Percentiles rank a stretch among this genome's conserved stretches.
Evolutionary conservation across 306 rosid species (phyloP).

Genomic region (Ceratonia siliqua): DNA sequence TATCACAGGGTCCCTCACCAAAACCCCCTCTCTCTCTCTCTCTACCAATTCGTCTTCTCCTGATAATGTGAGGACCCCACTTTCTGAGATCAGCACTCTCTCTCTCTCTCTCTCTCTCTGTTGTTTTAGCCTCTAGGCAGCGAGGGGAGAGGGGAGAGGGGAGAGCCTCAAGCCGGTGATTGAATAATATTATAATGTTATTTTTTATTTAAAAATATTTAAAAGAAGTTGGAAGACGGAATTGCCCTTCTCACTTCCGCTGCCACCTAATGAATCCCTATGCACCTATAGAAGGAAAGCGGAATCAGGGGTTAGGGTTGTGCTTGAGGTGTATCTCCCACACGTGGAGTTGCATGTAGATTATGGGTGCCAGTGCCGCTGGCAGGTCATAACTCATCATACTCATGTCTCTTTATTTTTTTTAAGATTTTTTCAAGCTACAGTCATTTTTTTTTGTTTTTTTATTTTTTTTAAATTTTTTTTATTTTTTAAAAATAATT

Average conservation of each 20-base stretch:
- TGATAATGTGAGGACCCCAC: neutral
- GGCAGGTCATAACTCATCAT: no score
- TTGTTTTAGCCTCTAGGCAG: neutral
- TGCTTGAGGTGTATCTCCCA: neutral
- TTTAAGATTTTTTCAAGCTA: no score
- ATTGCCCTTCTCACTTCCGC: neutral
- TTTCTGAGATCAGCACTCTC: neutral
- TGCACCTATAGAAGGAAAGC: no score
- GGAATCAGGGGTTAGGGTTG: neutral
- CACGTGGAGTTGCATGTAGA: neutral
- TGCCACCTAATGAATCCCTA: no score
- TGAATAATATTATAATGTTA: neutral
- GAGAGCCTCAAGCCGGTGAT: no score
- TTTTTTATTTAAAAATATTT: no score
- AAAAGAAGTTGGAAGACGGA: neutral
- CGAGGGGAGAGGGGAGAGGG: no score
- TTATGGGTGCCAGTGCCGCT: neutral
- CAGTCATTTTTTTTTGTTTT: no score
- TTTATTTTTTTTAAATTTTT: no score
- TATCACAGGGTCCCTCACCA: constrained; percentile 11
- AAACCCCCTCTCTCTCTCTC: constrained; percentile 29
- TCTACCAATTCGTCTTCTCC: neutral
- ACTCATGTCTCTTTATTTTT: no score
- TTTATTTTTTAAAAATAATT: no score
- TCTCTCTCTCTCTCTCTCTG: neutral